phyloP scores from a whole-genome alignment of 1,284 basidiomycete genomes.

The Meripilus lineatus region DNA sequence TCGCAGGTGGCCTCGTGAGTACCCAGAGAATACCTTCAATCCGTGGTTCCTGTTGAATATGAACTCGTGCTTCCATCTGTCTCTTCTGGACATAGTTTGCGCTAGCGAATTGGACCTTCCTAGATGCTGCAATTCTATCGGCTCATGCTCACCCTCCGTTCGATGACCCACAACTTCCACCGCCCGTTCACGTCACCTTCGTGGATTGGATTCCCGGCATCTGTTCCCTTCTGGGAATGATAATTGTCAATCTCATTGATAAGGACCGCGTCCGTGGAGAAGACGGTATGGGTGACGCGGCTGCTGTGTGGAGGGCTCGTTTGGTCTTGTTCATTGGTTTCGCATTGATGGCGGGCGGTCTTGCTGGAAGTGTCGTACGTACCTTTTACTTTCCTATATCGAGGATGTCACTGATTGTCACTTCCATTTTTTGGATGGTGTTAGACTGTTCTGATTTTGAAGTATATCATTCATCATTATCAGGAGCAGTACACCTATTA shows the following conservation, averaged over 20 bases:
- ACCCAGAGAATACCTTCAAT: neutral
- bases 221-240: slow-evolving; percentile 90
- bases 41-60: neutral
- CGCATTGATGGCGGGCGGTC: slow-evolving; percentile 92
- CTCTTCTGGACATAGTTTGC: slow-evolving; percentile 65
- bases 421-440: neutral
- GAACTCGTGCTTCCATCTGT: neutral
- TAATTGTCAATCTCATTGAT: slow-evolving; percentile 93
- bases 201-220: slow-evolving; percentile 96
- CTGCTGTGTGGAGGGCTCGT: slow-evolving; percentile 87
- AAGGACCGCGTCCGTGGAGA: slow-evolving; percentile 87
- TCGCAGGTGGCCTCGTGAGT: slow-evolving; percentile 86
- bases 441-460: slow-evolving; percentile 87
- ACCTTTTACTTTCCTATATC: slow-evolving; percentile 2
- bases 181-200: slow-evolving; percentile 84
- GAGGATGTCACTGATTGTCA: neutral
- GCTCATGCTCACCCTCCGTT: slow-evolving; percentile 73
- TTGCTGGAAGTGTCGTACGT: slow-evolving; percentile 90
- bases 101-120: slow-evolving; percentile 91
- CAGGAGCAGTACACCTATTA: slow-evolving; percentile 83
- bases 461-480: slow-evolving; percentile 81
- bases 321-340: slow-evolving; percentile 94
- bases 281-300: slow-evolving; percentile 73
- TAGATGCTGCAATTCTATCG: slow-evolving; percentile 90
- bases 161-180: slow-evolving; percentile 63